phyloP scores from a whole-genome alignment of 2,329 filamentous ascomycete species.

The Colletotrichum simmondsii region DNA sequence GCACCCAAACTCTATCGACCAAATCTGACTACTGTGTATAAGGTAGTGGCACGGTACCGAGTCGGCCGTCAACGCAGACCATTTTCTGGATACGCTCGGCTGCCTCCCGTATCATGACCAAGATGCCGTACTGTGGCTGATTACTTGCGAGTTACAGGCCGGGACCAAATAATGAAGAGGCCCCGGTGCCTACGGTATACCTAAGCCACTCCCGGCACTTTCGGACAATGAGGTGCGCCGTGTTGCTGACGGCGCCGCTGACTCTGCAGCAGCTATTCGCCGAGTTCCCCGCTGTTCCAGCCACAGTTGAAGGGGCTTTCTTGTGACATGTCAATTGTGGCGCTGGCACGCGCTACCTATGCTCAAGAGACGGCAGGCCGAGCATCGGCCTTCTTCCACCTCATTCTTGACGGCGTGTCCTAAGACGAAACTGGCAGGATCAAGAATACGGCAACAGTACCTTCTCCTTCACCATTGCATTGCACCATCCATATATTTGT shows the following conservation, averaged over 20 bases:
- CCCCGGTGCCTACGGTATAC: not conserved
- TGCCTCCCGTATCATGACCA: not conserved
- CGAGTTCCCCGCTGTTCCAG: not conserved
- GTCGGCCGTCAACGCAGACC: not conserved
- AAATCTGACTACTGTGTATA: not conserved
- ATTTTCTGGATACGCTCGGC: not conserved
- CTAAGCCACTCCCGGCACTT: conserved; percentile 4
- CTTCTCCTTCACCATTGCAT: not conserved
- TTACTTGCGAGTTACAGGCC: not conserved
- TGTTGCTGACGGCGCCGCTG: not conserved
- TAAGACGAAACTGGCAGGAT: not conserved
- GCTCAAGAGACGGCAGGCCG: not conserved
- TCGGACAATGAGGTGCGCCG: not conserved
- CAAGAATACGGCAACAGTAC: not conserved
- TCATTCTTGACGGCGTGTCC: not conserved
- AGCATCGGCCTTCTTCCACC: not conserved
- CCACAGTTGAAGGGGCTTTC: not conserved
- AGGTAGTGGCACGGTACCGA: not conserved
- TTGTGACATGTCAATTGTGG: not conserved
- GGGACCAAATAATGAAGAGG: not conserved
- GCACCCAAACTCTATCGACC: conserved; percentile 1
- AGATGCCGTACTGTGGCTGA: not conserved
- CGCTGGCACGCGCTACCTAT: not conserved
- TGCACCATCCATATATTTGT: conserved; percentile 23
- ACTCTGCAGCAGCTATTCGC: not conserved